Evolutionary conservation across 331 rosid species (phyloP).

Genomic region (Dryas integrifolia): DNA sequence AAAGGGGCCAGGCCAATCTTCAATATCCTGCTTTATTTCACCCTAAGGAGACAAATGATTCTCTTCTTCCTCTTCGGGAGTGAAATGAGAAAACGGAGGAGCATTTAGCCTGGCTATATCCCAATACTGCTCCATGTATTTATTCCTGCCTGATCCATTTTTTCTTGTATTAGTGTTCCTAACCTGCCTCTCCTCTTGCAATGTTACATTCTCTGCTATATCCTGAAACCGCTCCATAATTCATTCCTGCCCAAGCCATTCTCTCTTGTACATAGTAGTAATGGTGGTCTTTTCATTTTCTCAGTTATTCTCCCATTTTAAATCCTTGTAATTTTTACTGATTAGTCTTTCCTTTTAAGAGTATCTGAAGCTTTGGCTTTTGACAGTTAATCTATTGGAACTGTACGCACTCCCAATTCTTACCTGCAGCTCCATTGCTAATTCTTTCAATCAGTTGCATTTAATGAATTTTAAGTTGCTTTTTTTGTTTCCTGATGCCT

Average conservation of each 20-base stretch:
- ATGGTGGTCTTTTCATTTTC: slow-evolving; percentile 2
- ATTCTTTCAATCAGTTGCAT: not conserved
- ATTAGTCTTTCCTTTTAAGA: not conserved
- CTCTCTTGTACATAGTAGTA: no score
- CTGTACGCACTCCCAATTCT: not conserved
- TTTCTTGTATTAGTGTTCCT: slow-evolving; percentile 7
- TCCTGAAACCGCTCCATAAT: no score
- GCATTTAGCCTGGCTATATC: slow-evolving; percentile 58
- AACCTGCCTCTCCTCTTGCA: slow-evolving; percentile 11
- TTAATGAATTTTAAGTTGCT: not conserved
- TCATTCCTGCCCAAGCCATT: no score
- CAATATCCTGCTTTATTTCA: slow-evolving; percentile 32
- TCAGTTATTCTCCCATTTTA: slow-evolving; percentile 7
- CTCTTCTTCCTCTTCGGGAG: slow-evolving; percentile 24
- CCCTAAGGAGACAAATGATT: slow-evolving; percentile 13
- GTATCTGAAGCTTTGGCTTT: not conserved
- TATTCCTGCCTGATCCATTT: slow-evolving; percentile 15
- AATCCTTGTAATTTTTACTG: slow-evolving; percentile 1
- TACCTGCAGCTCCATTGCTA: not conserved
- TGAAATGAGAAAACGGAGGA: slow-evolving; percentile 42
- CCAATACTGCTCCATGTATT: slow-evolving; percentile 38
- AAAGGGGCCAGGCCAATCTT: slow-evolving; percentile 61
- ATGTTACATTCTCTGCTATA: slow-evolving; percentile 10
- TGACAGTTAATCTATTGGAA: not conserved
- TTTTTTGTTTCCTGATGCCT: not conserved